Base-by-base conservation (phyloP, 306 rosid genomes). In the Astragalus membranaceus region DNA sequence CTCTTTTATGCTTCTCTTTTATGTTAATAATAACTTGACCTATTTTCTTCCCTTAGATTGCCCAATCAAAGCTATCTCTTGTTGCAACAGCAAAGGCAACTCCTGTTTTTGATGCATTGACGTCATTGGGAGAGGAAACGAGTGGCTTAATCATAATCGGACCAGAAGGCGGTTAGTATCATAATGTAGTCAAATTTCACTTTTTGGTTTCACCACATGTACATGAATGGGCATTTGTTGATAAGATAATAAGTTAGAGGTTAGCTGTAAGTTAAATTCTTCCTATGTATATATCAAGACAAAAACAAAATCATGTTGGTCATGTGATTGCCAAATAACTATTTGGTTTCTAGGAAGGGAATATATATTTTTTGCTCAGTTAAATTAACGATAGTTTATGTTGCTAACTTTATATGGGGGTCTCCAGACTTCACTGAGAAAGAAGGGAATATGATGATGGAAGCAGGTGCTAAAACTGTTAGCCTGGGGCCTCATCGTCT, bases 141-240 rank as follows among this genome's bases (percentile, higher is more conserved):
- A 64, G 84, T 55, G 96, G 98, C 66, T 69, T 90, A 82, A 69
- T 93, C 70, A 77, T 93, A 64, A 56, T 90, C 33, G 98, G 98
- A 79, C 97, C 98, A 47, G 97, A 93, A 79, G 98, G 98, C 17
- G 98, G 97, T 93, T 64, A 75, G 86, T 85, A 39, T 68, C 73
- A 16, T 44, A 13, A 32, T 54, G 11, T 16, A 11, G 23, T 50
- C 48, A 15, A 64, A 23, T 66, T 42, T 58, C 10, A 32, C 41
- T 39, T 29, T 74, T 53, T 17, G 5, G 8, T 75, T 65, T 61
- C 52, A 14, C 30, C 3, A 13, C 69, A 51, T 64, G 49, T 2
- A 13, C 69, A 51, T 64, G 49, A 52, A 69, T 62, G 61, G 12
- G 62, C 42, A 26, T 41, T 51, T 55, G 10, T 15, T 20, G 44